Evolutionary conservation across 805 yeast genomes (phyloP), one percentile per base, ranked within the genome.

Genomic region (Peterozyma toletana): DNA sequence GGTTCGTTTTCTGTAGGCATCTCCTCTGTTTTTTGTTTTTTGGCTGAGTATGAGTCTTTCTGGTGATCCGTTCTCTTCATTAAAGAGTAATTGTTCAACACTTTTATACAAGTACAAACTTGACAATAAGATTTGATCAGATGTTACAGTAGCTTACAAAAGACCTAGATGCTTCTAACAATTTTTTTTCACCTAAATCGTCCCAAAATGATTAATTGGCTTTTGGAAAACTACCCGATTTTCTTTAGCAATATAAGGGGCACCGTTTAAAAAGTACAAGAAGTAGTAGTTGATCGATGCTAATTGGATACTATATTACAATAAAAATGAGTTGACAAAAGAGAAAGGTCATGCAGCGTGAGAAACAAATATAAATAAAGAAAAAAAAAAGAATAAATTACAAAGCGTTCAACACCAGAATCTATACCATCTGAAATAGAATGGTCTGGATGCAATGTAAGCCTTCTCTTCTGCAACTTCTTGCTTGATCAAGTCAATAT

Each of bases 381-480:
- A 7, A 34, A 18, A 10, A 15, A 40, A 35, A 34, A 14, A 31
- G 21, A 34, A 15, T 30, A 27, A 41, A 30, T 29, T 1, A 3
- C 13, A 5, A 37, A 9, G 17, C 18, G 9, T 30, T 62, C 52
- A 77, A 55, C 81, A 77, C 77, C 81, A 70, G 55, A 67, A 56
- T 40, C 61, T 53, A 57, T 58, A 70, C 2, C 55, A 9, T 57
- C 78, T 66, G 51, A 42, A 38, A 16, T 47, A 57, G 50, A 50
- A 52, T 5, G 57, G 53, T 35, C 48, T 51, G 31, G 64, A 45
- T 7, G 63, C 64, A 41, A 72, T 35, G 17, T 48, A 54, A n/a
- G 63, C 69, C 49, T 66, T 66, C 52, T 75, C 85, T 52, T 73
- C 80, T 17, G 73, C 76, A 42, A 75, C 60, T 54, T 75, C 79